Percentiles rank a stretch among this genome's conserved stretches.
These are phyloP conservation scores for Penicillium hesseltinei DNA, from an alignment of 2,329 filamentous ascomycete genomes.

Conservation along the genomic window DNA sequence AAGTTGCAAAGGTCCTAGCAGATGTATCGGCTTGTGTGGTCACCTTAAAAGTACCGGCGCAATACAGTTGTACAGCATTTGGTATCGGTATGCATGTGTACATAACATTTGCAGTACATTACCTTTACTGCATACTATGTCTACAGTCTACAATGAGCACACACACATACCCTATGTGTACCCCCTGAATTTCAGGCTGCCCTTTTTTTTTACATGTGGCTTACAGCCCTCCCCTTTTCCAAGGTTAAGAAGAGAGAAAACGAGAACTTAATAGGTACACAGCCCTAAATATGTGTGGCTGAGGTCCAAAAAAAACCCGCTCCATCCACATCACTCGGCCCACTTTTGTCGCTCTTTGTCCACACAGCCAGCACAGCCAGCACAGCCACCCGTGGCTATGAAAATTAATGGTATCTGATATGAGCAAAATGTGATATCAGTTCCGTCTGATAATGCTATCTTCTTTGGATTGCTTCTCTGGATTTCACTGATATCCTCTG, in stretches of 20 bases:
- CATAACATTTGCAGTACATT: background rate
- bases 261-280: background rate
- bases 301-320: background rate
- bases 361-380: conserved; percentile 3
- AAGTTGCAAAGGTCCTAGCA: background rate
- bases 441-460: background rate
- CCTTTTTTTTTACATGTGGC: conserved; percentile 1
- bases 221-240: background rate
- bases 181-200: conserved; percentile 12
- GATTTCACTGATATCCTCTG: background rate
- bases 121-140: background rate
- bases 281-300: conserved; percentile 9
- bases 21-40: background rate
- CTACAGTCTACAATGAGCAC: background rate
- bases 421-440: background rate
- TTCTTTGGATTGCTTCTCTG: background rate
- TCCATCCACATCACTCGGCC: background rate
- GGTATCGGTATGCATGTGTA: background rate
- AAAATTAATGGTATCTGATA: conserved; percentile 1
- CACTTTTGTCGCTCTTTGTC: conserved; percentile 1
- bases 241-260: background rate
- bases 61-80: background rate
- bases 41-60: background rate
- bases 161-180: background rate
- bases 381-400: conserved; percentile 8